Evolutionary conservation across 495 filamentous ascomycete species (phyloP).

Genomic region (Letharia lupina): DNA sequence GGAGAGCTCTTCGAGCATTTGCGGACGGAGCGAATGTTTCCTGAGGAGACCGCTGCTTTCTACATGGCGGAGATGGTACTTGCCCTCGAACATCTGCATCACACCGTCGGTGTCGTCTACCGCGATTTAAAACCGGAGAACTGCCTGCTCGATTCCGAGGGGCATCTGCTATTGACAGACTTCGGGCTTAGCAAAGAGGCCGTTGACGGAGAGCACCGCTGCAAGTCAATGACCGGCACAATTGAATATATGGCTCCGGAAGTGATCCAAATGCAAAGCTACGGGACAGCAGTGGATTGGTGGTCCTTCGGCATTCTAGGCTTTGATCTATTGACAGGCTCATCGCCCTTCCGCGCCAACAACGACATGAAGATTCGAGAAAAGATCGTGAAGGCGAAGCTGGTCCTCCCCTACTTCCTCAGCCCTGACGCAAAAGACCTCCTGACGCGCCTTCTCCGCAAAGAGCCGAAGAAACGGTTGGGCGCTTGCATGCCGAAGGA

Average conservation of each 20-base stretch:
- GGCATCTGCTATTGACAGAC: conserved; percentile 90
- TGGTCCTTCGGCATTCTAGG: conserved; percentile 93
- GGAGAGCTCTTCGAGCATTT: conserved; percentile 91
- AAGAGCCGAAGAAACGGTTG: conserved; percentile 81
- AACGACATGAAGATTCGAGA: conserved; percentile 89
- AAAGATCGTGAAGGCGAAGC: conserved; percentile 87
- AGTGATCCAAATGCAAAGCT: conserved; percentile 73
- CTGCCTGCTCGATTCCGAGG: conserved; percentile 83
- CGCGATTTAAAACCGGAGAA: conserved; percentile 97
- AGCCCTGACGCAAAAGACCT: conserved; percentile 86
- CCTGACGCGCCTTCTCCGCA: conserved; percentile 76
- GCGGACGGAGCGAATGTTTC: conserved; percentile 82
- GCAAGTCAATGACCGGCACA: conserved; percentile 83
- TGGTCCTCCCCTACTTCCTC: conserved; percentile 78
- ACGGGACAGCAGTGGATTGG: conserved; percentile 94
- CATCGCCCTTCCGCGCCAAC: conserved; percentile 78
- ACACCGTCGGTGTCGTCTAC: conserved; percentile 86
- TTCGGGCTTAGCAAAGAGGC: conserved; percentile 95
- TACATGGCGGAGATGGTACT: conserved; percentile 98
- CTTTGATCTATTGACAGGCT: conserved; percentile 84
- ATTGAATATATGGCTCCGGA: conserved; percentile 99
- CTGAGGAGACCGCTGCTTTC: conserved; percentile 78
- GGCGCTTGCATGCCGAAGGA: conserved; percentile 86
- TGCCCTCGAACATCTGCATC: conserved; percentile 85
- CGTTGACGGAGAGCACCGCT: conserved; percentile 67